Evolutionary conservation across 2,329 filamentous ascomycete genomes (phyloP), one percentile per base, ranked within the genome.

Genomic region (Fusarium acutatum): DNA sequence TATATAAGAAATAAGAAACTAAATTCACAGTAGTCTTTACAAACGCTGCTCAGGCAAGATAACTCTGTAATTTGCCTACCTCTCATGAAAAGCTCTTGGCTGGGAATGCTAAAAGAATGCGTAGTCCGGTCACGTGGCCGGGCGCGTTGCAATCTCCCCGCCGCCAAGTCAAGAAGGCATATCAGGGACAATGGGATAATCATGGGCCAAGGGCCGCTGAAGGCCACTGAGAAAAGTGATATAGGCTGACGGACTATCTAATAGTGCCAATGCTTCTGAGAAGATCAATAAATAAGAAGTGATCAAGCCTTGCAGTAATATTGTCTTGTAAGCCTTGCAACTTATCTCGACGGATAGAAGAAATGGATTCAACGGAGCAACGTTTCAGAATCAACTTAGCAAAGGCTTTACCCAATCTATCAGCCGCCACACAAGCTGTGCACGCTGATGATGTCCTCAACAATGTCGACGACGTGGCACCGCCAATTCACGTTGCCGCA

Each of bases 251-350:
- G 24, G 11, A 6, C 24, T 6, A 15, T n/a, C 30, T 32, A 12
- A 32, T 49, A 17, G 4, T 3, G 4, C 4, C 30, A 4, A 17
- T 7, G 1, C 11, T 22, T 12, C 8, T 8, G 2, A n/a, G 5
- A 8, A 4, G 2, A 11, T 13, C 10, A 2, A 5, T 15, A n/a
- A 50, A 32, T 24, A 50, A 24, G 15, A 17, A 50, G 47, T 11
- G 5, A 17, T 50, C n/a, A 24, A n/a, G n/a, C n/a, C 6, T 17
- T n/a, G n/a, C 7, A 22, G 11, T 5, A 34, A 2, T 8, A 20
- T 50, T n/a, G 5, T 34, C 7, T 10, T 5, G 0, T 4, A 3
- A 50, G 11, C n/a, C 24, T 20, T 18, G 12, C 3, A 0, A 20
- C 3, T 24, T 34, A 11, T 34, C 7, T 15, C 5, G 5, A 20